Percentiles rank a stretch among this genome's conserved stretches.
These are phyloP conservation scores for Mycena kentingensis DNA, from an alignment of 768 basidiomycete genomes.

Conservation along the genomic window DNA sequence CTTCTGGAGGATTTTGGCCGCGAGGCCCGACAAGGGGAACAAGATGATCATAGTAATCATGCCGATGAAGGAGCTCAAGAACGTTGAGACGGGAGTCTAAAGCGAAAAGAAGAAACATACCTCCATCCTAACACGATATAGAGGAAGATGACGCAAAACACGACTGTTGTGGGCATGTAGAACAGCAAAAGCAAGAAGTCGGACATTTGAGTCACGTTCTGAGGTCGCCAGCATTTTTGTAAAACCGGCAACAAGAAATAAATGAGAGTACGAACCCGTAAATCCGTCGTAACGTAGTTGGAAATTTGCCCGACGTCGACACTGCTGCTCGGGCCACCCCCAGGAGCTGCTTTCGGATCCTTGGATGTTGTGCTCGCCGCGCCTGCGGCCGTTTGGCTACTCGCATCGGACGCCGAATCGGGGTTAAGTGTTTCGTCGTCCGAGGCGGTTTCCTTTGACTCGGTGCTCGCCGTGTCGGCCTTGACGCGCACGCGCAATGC, in stretches of 20 bases:
- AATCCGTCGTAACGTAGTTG: constrained; percentile 58
- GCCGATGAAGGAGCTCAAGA: constrained; percentile 43
- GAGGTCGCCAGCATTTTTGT: neutral
- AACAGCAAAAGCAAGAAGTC: constrained; percentile 25
- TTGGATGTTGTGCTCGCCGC: constrained; percentile 16
- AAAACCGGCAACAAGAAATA: neutral
- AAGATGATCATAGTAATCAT: constrained; percentile 42
- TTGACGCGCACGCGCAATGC: constrained; percentile 54
- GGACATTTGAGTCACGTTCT: constrained; percentile 19
- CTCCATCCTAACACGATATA: constrained; percentile 36
- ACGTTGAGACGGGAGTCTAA: neutral
- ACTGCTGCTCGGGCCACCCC: constrained; percentile 30
- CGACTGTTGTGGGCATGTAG: constrained; percentile 26
- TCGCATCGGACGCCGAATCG: constrained; percentile 21
- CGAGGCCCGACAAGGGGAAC: constrained; percentile 44
- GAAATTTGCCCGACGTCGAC: constrained; percentile 55
- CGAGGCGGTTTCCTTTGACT: constrained; percentile 6
- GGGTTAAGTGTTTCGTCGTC: constrained; percentile 6
- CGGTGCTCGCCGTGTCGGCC: constrained; percentile 28
- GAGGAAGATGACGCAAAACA: constrained; percentile 29
- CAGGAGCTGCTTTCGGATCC: constrained; percentile 7
- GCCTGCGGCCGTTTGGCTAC: constrained; percentile 17
- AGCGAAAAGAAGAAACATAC: constrained; percentile 5
- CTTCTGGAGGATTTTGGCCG: constrained; percentile 39
- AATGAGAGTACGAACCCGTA: constrained; percentile 5